Percentiles rank a stretch among this genome's conserved stretches.
Conservation (phyloP, 225 moss, liverwort and hornwort species). For the Climacium dendroides region DNA sequence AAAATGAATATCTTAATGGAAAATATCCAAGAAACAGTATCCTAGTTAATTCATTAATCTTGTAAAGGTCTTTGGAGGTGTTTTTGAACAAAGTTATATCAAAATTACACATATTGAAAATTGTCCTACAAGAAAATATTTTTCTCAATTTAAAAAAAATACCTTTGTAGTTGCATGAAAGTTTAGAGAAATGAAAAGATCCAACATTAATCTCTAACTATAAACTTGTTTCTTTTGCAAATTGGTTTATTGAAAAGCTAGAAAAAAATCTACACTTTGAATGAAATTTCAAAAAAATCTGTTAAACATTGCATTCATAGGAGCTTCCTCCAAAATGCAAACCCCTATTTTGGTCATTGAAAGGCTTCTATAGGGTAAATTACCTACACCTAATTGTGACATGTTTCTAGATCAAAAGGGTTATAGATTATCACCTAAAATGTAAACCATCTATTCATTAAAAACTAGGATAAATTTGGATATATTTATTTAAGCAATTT, state of each 20-base stretch:
- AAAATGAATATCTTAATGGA: too few relatives aligned
- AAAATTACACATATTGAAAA: too few relatives aligned
- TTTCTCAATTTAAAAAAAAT: neutral
- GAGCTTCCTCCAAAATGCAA: neutral
- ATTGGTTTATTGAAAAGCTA: neutral
- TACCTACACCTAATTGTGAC: neutral
- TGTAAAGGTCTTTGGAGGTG: too few relatives aligned
- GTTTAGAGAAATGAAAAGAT: neutral
- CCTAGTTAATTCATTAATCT: too few relatives aligned
- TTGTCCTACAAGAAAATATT: neutral
- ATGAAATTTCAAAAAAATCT: neutral
- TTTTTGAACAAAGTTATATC: too few relatives aligned
- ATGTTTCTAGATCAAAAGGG: neutral
- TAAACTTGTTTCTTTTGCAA: neutral
- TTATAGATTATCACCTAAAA: neutral
- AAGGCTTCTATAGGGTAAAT: accelerated
- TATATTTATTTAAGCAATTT: neutral
- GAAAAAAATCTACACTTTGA: neutral
- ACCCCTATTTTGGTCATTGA: neutral
- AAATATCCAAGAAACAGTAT: too few relatives aligned
- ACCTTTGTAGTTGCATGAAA: neutral
- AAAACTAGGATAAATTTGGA: too few relatives aligned
- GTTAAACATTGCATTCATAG: neutral
- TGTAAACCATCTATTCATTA: neutral
- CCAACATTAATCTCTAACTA: neutral